Percentiles rank a stretch among this genome's conserved stretches.
phyloP scores from a whole-genome alignment of 768 basidiomycete species.

The Clitopilus passeckerianus region DNA sequence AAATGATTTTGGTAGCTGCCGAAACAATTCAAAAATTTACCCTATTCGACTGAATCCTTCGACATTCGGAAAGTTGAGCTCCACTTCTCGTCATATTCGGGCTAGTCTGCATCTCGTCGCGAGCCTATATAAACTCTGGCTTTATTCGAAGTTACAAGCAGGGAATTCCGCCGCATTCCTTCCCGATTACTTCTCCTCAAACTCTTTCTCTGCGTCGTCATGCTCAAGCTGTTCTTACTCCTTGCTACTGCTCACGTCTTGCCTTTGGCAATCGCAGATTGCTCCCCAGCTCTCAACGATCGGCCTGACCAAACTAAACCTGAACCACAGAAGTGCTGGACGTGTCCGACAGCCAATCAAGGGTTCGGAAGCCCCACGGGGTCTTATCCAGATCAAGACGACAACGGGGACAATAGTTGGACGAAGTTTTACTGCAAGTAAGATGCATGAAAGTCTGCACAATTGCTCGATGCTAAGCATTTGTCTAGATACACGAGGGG shows the following conservation, averaged over 20 bases:
- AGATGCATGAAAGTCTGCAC: not conserved
- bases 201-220: not conserved
- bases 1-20: no score
- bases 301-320: not conserved
- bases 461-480: not conserved
- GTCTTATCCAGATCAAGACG: not conserved
- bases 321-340: not conserved
- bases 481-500: not conserved
- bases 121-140: no score
- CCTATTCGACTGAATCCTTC: no score
- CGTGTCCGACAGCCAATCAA: not conserved
- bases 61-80: no score
- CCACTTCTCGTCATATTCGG: no score
- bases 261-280: not conserved
- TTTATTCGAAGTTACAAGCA: no score
- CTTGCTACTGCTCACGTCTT: not conserved
- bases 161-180: no score
- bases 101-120: no score
- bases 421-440: not conserved
- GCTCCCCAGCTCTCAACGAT: not conserved
- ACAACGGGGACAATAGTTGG: not conserved
- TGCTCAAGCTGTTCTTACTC: not conserved
- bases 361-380: not conserved
- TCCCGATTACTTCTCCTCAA: no score
- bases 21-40: no score